Evolutionary conservation across 2,329 filamentous ascomycete genomes (phyloP), one percentile per base, ranked within the genome.

Genomic region (Chaetomium sp.): DNA sequence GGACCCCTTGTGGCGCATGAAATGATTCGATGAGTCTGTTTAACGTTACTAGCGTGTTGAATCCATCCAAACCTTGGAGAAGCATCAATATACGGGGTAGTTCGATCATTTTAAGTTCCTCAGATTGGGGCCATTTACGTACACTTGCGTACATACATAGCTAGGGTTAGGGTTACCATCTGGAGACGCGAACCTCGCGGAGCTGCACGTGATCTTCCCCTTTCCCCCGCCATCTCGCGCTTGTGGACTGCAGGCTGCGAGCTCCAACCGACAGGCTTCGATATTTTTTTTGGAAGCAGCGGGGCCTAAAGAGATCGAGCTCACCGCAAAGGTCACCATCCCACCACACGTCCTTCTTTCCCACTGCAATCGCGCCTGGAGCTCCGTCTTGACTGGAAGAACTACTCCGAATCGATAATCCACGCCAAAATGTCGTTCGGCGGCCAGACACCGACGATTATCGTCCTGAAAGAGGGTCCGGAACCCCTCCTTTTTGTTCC

Each of bases 351-450:
- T 53, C 27, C 45, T 55, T 46, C 53, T 49, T 45, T 52, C 35
- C 12, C 11, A 5, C 46, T 52, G 43, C 49, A 57, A 49, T 48
- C 36, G 33, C 38, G 35, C 27, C 45, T 46, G 34, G 52, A 62
- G 55, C 57, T 59, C 48, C 34, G 50, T 36, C 42, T 35, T 46
- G 52, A 52, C 35, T 49, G 3, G 19, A 12, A 37, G 19, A 49
- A 52, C 11, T n/a, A 79, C 80, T 69, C 70, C 76, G 53, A 69
- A 67, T 51, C 38, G 35, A 12, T 32, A 44, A 40, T 35, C 45
- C 44, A 36, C 41, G 48, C 8, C 34, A 49, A 62, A 57, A 66
- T 66, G 65, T 65, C 64, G 59, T 66, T 66, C 59, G 65, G 64
- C 49, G 64, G 64, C 53, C 65, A 66, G 53, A 64, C 64, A 57